Conservation (phyloP, 805 yeast genomes). For the Brettanomyces anomalus region DNA sequence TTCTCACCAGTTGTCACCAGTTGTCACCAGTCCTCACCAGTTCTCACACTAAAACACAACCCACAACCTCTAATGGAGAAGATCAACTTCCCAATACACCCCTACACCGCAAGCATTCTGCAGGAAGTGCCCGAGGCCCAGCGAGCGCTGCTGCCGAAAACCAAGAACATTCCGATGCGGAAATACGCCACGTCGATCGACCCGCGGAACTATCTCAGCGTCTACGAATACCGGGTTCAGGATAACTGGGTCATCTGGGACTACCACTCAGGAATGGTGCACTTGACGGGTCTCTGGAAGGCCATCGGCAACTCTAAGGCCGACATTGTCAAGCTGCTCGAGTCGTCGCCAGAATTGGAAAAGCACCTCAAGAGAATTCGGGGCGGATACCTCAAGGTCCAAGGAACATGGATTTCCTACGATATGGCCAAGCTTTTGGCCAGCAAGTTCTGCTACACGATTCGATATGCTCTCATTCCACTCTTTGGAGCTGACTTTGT, state of each 20-base stretch:
- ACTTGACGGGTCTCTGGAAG: conserved; percentile 85
- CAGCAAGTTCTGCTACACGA: conserved; percentile 64
- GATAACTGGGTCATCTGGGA: conserved; percentile 82
- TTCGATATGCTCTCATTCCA: conserved; percentile 69
- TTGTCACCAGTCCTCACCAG: no score
- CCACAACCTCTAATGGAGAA: conserved; percentile 1
- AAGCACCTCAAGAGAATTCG: conserved; percentile 62
- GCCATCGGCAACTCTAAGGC: conserved; percentile 61
- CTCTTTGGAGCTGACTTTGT: conserved; percentile 70
- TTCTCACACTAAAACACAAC: no score
- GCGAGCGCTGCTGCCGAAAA: conserved; percentile 13
- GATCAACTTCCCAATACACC: conserved; percentile 20
- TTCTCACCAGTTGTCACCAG: no score
- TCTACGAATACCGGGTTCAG: conserved; percentile 61
- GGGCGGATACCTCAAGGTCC: conserved; percentile 87
- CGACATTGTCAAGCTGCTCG: conserved; percentile 65
- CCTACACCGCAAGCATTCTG: conserved; percentile 8
- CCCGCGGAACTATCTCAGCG: conserved; percentile 60
- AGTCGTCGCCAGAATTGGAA: conserved; percentile 56
- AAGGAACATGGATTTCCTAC: conserved; percentile 88
- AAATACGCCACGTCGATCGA: conserved; percentile 69
- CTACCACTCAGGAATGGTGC: conserved; percentile 75
- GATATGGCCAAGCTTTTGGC: conserved; percentile 62
- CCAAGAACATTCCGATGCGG: conserved; percentile 21
- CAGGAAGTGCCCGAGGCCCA: conserved; percentile 15